Evolutionary conservation across 768 basidiomycete genomes (phyloP).

Genomic region (Lactarius quietus): DNA sequence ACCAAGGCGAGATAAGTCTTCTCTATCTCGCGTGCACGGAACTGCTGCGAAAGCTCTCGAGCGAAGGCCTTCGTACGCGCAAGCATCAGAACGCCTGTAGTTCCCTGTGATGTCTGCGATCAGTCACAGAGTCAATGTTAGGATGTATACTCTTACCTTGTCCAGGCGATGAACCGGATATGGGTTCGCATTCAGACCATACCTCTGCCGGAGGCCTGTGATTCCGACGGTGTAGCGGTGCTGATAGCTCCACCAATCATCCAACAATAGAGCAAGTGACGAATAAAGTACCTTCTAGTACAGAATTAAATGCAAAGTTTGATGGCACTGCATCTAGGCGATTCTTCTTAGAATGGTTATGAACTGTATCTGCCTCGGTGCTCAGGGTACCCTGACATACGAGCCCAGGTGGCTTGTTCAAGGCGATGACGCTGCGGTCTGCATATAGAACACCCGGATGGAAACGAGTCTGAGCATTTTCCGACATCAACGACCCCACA

Average conservation of each 20-base stretch:
- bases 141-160: slow-evolving; percentile 19
- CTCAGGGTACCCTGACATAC: slow-evolving; percentile 15
- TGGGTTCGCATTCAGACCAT: slow-evolving; percentile 5
- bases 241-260: too few relatives aligned
- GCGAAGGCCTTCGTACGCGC: slow-evolving; percentile 20
- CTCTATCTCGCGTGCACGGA: slow-evolving; percentile 14
- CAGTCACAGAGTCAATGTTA: background rate
- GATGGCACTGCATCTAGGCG: background rate
- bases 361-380: background rate
- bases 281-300: slow-evolving; percentile 7
- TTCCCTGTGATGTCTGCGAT: slow-evolving; percentile 14
- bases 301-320: background rate
- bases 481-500: background rate
- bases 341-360: background rate
- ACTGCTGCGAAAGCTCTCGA: slow-evolving; percentile 23
- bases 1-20: slow-evolving; percentile 26
- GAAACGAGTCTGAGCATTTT: background rate
- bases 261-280: background rate
- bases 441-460: slow-evolving; percentile 16
- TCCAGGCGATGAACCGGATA: slow-evolving; percentile 27
- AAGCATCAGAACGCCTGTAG: slow-evolving; percentile 23
- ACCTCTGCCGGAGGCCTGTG: slow-evolving; percentile 13
- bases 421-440: slow-evolving; percentile 24
- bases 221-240: background rate
- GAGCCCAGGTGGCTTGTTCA: slow-evolving; percentile 27